Conservation (phyloP, 106 monocot species). For the Platanthera zijinensis region DNA sequence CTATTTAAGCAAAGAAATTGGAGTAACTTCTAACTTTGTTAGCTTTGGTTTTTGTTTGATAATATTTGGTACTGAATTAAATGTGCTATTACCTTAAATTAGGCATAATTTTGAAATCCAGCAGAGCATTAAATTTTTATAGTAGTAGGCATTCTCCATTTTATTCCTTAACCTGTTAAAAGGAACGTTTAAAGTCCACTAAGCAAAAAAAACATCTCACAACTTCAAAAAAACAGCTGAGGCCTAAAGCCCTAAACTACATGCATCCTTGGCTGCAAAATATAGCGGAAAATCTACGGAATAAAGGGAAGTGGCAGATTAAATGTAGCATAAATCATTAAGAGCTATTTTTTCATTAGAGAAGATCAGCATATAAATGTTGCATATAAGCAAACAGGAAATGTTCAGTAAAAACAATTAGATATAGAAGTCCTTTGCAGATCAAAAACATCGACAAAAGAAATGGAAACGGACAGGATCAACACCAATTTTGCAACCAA, state of each 20-base stretch:
- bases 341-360: neutral
- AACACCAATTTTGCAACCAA: conserved; percentile 77
- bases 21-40: neutral
- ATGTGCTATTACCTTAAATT: too few species aligned
- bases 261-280: neutral
- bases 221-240: neutral
- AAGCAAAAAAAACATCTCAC: neutral
- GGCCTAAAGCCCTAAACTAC: neutral
- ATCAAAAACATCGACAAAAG: neutral
- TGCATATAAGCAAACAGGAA: neutral
- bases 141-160: too few species aligned
- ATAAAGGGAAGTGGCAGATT: neutral
- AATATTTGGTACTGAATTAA: neutral
- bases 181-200: neutral
- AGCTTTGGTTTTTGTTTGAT: neutral
- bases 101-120: too few species aligned
- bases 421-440: too few species aligned
- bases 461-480: conserved; percentile 67
- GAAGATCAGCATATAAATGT: neutral
- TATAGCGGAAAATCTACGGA: neutral
- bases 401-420: neutral
- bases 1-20: neutral
- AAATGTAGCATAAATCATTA: neutral
- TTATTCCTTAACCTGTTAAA: neutral
- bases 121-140: too few species aligned